Base-by-base conservation (phyloP, 345 rosid genomes). In the Chamaenerion angustifolium region DNA sequence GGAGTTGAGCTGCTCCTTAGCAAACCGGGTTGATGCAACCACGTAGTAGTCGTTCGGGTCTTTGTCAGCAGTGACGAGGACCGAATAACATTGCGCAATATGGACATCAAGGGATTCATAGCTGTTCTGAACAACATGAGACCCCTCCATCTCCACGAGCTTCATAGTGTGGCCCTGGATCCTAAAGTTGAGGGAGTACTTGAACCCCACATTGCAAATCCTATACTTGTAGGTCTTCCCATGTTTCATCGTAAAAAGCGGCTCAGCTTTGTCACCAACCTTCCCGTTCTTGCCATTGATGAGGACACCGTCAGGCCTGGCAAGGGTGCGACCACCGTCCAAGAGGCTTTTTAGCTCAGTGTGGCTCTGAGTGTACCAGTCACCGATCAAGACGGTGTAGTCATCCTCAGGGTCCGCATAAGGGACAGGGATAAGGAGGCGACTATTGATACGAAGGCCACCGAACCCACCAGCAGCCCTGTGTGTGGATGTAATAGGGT, bases 101-200 rank as follows among this genome's bases (percentile, higher is more conserved):
- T 71, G 76, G 42, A 68, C 45, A 27, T 75, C 76, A 53, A 74
- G 45, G 54, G 60, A 65, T 13, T 48, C 44, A 8, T 64, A 57
- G 27, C 15, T 8, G 42, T 68, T 55, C 41, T 71, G 62, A n/a
- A 54, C 42, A 1, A 68, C 54, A 58, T 75, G 62, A 10, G 76
- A 75, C 8, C 71, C 80, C 59, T 71, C 80, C 14, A 69, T 63
- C 72, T 68, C 71, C 31, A 68, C 73, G 42, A 75, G 40, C 46
- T 54, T 37, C 58, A 75, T 9, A 0, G 60, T 11, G 46, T 56
- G 60, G 21, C 37, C 52, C 43, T 56, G 60, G 27, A 56, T 16
- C 60, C 60, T 47, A 42, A 56, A 56, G 60, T 56, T 56, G 52
- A 56, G 60, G 16, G 52, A 37, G 46, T 47, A 46, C 60, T 56